Base-by-base conservation (phyloP, 306 rosid species). In the Styphnolobium japonicum region DNA sequence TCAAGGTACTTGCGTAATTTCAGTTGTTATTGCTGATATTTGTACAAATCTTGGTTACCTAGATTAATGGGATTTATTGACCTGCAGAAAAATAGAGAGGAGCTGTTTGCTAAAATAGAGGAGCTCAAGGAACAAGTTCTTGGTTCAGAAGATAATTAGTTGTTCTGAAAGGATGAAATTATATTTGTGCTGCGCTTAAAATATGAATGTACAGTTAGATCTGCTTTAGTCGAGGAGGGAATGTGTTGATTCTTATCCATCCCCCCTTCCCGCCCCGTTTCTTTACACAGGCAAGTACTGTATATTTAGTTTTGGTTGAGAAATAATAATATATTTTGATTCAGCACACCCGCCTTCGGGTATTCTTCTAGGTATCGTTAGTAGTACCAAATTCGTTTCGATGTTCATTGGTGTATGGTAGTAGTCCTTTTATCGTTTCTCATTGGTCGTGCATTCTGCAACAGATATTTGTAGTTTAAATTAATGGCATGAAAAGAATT, bases 71-170 rank as follows among this genome's bases (percentile, higher is more conserved):
- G 6, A 49, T 80, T 63, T 29, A 10, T 51, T n/a, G 37, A 55
- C 71, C 33, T 80, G 86, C 97, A 95, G 98, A 82, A 81, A 85
- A 90, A 78, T 65, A 91, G 97, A 81, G 97, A 95, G 23, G 99
- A 95, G 74, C 87, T 95, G 67, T 42, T 78, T 36, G 43, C 85
- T 21, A 93, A 89, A 82, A 25, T 96, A 55, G 92, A 93, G 57
- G 93, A 85, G 83, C 75, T 96, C 23, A 93, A 91, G 86, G 80
- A 72, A 78, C 91, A 89, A 62, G 84, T 96, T 66, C 76, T 96
- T 67, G 99, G 98, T 65, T 87, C 84, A 39, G 68, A 81, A 40
- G 89, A 87, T 40, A 81, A 82, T 1, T 91, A 70, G 79, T 53
- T 85, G 39, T 82, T 67, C 55, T 23, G 25, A 43, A 27, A 58